phyloP scores from a whole-genome alignment of 345 rosid species.

The Tarenaya hassleriana region DNA sequence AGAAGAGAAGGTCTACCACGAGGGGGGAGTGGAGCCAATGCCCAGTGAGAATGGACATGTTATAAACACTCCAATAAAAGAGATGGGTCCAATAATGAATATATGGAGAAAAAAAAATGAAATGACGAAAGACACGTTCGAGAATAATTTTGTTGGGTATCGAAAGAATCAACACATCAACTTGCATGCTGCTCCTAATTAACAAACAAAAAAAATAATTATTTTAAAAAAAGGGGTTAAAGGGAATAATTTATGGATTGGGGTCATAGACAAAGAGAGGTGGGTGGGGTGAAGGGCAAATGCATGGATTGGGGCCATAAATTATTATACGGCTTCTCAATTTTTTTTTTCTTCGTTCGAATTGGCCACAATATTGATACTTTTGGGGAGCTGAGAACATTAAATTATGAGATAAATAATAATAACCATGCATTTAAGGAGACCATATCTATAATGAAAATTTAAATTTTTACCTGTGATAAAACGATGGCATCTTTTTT shows the following conservation, averaged over 20 bases:
- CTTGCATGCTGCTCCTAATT: conserved; percentile 1
- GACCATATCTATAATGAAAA: neutral
- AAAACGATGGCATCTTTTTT: neutral
- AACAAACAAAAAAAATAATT: neutral
- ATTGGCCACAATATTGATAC: conserved; percentile 9
- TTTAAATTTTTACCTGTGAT: no score
- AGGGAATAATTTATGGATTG: neutral
- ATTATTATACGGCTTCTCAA: neutral
- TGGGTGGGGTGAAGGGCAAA: neutral
- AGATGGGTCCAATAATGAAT: neutral
- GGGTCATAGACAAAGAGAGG: conserved; percentile 1
- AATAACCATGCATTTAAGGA: neutral
- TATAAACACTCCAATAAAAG: no score
- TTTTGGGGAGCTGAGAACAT: neutral
- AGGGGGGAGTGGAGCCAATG: no score
- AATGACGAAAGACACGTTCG: neutral
- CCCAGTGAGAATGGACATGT: no score
- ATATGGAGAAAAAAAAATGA: conserved; percentile 6
- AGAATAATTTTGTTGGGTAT: neutral
- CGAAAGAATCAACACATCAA: conserved; percentile 8
- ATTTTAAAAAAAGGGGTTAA: neutral
- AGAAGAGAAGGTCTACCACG: no score
- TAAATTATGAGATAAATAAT: neutral
- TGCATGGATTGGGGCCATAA: conserved; percentile 8
- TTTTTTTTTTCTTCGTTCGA: neutral